Percentiles rank a stretch among this genome's conserved stretches.
phyloP scores from a whole-genome alignment of 2,329 filamentous ascomycete genomes.

The Neonectria ditissima region DNA sequence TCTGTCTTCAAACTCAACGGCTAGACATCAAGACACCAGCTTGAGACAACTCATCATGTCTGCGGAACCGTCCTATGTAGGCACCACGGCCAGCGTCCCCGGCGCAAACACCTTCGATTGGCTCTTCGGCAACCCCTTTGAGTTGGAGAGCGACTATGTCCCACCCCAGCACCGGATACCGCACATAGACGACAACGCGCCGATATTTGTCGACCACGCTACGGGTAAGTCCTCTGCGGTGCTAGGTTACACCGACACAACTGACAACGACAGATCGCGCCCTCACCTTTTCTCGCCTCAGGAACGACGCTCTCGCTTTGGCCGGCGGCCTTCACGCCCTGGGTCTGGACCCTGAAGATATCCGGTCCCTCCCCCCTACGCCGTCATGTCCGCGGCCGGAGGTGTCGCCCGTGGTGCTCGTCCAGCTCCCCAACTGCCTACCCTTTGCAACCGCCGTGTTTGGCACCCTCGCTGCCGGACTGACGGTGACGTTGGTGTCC shows the following conservation, averaged over 20 bases:
- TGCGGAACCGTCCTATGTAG: constrained; percentile 31
- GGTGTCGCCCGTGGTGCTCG: constrained; percentile 55
- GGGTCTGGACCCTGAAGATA: constrained; percentile 50
- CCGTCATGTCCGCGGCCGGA: constrained; percentile 53
- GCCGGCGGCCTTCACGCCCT: constrained; percentile 51
- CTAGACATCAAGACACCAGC: neutral
- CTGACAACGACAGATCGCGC: constrained; percentile 45
- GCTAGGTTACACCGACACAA: too few relatives aligned
- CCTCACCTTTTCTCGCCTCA: constrained; percentile 51
- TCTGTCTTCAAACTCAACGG: neutral
- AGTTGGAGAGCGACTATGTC: constrained; percentile 44
- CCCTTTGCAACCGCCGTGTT: constrained; percentile 52
- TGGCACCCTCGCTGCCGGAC: constrained; percentile 54
- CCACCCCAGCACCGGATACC: constrained; percentile 47
- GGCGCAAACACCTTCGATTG: constrained; percentile 52
- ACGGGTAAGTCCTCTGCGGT: constrained; percentile 53
- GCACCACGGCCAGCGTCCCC: constrained; percentile 34
- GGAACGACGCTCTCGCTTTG: constrained; percentile 51
- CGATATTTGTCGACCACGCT: constrained; percentile 56
- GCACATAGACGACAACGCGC: constrained; percentile 47
- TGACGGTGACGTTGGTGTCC: constrained; percentile 55
- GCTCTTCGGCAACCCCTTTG: constrained; percentile 53
- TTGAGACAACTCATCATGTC: constrained; percentile 32
- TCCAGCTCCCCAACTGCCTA: constrained; percentile 57
- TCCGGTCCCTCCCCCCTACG: constrained; percentile 53